These are phyloP conservation scores for Phytophthora pini DNA, from an alignment of 352 stramenopile genomes.

Conservation along the genomic window DNA sequence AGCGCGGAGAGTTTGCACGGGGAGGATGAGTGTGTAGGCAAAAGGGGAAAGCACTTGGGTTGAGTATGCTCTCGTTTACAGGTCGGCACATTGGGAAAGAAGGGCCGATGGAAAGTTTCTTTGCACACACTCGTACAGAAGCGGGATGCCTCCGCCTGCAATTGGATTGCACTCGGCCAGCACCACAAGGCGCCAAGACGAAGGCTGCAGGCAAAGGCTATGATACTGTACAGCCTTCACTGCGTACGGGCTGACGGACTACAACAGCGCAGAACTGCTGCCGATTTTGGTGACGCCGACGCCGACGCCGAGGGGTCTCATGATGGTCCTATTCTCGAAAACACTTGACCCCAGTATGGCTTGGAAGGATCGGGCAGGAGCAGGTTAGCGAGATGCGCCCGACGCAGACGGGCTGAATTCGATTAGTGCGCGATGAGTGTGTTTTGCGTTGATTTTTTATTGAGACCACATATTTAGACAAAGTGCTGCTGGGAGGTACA, in stretches of 20 bases:
- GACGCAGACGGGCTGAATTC: constrained; percentile 9
- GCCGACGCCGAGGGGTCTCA: background rate
- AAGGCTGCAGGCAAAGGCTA: background rate
- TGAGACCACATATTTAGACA: background rate
- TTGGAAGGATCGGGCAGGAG: constrained; percentile 17
- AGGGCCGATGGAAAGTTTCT: constrained; percentile 25
- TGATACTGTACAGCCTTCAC: background rate
- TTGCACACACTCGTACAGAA: constrained; percentile 13
- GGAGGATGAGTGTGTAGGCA: constrained; percentile 23
- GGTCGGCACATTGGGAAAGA: constrained; percentile 7
- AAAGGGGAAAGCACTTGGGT: constrained; percentile 13
- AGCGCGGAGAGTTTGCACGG: background rate
- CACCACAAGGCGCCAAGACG: background rate
- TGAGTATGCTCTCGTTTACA: constrained; percentile 36
- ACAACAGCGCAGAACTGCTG: too few relatives aligned
- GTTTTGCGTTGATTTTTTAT: background rate
- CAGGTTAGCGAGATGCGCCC: constrained; percentile 9
- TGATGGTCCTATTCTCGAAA: background rate
- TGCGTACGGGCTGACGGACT: too few relatives aligned
- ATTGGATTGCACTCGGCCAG: too few relatives aligned
- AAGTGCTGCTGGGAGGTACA: background rate
- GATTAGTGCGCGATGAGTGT: constrained; percentile 19
- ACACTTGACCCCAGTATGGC: constrained; percentile 19
- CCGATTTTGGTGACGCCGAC: background rate
- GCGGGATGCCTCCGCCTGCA: background rate